Conservation (phyloP, 306 rosid species). For the Rubus idaeus region DNA sequence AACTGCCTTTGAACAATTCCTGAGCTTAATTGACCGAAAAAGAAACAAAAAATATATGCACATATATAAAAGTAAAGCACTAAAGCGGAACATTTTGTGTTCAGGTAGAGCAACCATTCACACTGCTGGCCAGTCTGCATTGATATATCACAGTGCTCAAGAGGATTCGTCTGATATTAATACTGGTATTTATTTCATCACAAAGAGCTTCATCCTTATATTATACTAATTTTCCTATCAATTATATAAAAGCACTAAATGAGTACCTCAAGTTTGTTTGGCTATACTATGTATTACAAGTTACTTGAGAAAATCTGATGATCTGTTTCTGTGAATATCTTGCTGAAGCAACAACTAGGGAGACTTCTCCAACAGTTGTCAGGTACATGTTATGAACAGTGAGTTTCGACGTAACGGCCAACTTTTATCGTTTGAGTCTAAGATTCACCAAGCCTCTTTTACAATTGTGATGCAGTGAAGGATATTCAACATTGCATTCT, state of each 20-base stretch:
- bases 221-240: neutral
- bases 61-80: neutral
- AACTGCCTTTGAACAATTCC: neutral
- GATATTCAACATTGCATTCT: conserved; percentile 14
- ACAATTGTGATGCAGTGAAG: conserved; percentile 18
- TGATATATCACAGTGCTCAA: conserved; percentile 21
- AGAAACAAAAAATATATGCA: neutral
- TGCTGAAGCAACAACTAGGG: conserved; percentile 14
- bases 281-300: neutral
- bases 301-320: conserved; percentile 6
- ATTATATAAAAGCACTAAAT: no score
- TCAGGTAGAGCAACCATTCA: conserved; percentile 23
- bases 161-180: conserved; percentile 16
- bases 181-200: conserved; percentile 27
- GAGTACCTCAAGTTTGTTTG: neutral
- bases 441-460: conserved; percentile 2
- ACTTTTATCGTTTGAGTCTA: neutral
- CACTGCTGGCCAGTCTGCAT: conserved; percentile 17
- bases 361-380: conserved; percentile 24
- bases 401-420: neutral
- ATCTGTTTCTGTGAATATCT: neutral
- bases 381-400: conserved; percentile 26
- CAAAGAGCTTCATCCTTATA: neutral
- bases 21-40: neutral
- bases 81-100: neutral